Conservation (phyloP, 495 filamentous ascomycete species). For the Aspergillus cavernicola region DNA sequence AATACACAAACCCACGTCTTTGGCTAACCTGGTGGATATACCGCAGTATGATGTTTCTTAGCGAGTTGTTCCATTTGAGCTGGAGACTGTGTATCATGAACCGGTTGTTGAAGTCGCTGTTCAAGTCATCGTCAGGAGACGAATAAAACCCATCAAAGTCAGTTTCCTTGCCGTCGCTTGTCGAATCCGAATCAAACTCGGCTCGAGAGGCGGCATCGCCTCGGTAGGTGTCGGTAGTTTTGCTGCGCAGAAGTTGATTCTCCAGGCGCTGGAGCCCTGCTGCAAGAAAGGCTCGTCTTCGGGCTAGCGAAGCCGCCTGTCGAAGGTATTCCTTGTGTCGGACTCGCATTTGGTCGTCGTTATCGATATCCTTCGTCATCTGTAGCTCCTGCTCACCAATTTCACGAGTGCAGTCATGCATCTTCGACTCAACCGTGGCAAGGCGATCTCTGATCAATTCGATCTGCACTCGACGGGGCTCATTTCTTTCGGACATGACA, state of each 20-base stretch:
- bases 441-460: slow-evolving; percentile 79
- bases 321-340: slow-evolving; percentile 66
- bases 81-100: slow-evolving; percentile 98
- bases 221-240: slow-evolving; percentile 34
- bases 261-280: slow-evolving; percentile 67
- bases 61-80: slow-evolving; percentile 95
- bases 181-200: slow-evolving; percentile 45
- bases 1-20: slow-evolving; percentile 93
- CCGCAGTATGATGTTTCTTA: slow-evolving; percentile 92
- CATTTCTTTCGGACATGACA: slow-evolving; percentile 90
- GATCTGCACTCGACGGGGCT: slow-evolving; percentile 85
- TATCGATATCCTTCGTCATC: slow-evolving; percentile 51
- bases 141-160: slow-evolving; percentile 41
- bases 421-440: slow-evolving; percentile 71
- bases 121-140: slow-evolving; percentile 56
- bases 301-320: slow-evolving; percentile 64
- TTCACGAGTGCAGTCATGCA: slow-evolving; percentile 62
- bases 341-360: slow-evolving; percentile 48
- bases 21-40: slow-evolving; percentile 98
- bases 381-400: slow-evolving; percentile 64
- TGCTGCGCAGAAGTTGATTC: slow-evolving; percentile 44
- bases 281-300: slow-evolving; percentile 74
- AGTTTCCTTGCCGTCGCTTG: slow-evolving; percentile 36
- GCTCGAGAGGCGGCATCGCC: slow-evolving; percentile 45
- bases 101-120: slow-evolving; percentile 94